Evolutionary conservation across 2,329 filamentous ascomycete genomes (phyloP).

Genomic region (Sporothrix humicola): DNA sequence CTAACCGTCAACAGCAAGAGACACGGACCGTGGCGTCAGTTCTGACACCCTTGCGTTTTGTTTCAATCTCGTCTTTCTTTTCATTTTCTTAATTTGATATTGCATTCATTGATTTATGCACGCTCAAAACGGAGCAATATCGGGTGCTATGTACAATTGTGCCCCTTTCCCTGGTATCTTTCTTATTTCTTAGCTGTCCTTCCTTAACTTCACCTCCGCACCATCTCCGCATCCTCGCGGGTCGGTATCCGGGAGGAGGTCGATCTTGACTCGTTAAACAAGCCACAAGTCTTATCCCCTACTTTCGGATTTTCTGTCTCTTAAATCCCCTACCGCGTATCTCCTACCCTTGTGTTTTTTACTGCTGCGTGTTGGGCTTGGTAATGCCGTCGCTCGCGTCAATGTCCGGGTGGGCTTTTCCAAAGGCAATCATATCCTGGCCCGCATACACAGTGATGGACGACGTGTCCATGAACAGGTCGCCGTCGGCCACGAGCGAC

Average conservation of each 20-base stretch:
- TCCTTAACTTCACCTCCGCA: constrained; percentile 1
- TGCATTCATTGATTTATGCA: not conserved
- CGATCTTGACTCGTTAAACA: too few species aligned
- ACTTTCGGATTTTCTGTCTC: not conserved
- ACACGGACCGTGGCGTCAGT: too few species aligned
- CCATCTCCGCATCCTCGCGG: constrained; percentile 15
- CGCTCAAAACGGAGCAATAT: constrained; percentile 6
- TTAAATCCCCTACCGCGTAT: not conserved
- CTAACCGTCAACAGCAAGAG: too few species aligned
- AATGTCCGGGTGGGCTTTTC: constrained; percentile 28
- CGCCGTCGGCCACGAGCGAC: constrained; percentile 21
- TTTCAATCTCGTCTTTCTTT: not conserved
- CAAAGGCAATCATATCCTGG: constrained; percentile 30
- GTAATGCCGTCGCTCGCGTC: constrained; percentile 22
- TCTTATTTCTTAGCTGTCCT: not conserved
- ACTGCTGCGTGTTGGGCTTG: not conserved
- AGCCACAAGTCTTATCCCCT: too few species aligned
- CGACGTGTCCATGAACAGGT: constrained; percentile 27
- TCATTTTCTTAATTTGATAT: not conserved
- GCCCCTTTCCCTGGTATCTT: not conserved
- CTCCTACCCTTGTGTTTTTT: not conserved
- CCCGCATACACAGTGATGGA: constrained; percentile 27
- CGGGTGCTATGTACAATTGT: not conserved
- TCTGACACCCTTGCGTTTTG: not conserved
- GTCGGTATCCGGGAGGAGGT: constrained; percentile 9